Evolutionary conservation across 2,329 filamentous ascomycete species (phyloP).

Genomic region (Polytolypa hystricis): DNA sequence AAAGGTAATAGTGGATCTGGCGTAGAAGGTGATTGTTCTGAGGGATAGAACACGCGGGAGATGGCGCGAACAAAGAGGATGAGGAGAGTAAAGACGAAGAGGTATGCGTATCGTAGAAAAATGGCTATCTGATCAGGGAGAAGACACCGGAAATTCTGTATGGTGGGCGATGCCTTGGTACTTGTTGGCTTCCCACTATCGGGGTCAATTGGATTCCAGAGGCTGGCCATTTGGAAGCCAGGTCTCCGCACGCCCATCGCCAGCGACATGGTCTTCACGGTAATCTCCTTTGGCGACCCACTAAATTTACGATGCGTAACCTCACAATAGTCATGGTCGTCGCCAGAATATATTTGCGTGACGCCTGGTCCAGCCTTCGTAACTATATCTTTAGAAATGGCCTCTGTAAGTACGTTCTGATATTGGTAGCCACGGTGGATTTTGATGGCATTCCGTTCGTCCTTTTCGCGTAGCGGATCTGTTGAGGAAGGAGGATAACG

Average conservation of each 20-base stretch:
- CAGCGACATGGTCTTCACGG: slow-evolving; percentile 90
- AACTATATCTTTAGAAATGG: slow-evolving; percentile 64
- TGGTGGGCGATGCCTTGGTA: slow-evolving; percentile 39
- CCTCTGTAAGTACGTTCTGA: slow-evolving; percentile 76
- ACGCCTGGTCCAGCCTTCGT: slow-evolving; percentile 66
- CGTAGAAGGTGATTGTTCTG: slow-evolving; percentile 18
- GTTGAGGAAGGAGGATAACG: slow-evolving; percentile 61
- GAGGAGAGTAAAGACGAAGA: slow-evolving; percentile 45
- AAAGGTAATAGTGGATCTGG: slow-evolving; percentile 15
- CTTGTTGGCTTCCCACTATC: slow-evolving; percentile 24
- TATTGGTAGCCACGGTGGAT: slow-evolving; percentile 83
- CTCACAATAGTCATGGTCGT: slow-evolving; percentile 97
- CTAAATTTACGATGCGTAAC: slow-evolving; percentile 63
- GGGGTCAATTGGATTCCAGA: slow-evolving; percentile 80
- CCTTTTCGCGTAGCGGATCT: slow-evolving; percentile 45
- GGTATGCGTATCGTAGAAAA: slow-evolving; percentile 64
- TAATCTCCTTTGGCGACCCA: slow-evolving; percentile 62
- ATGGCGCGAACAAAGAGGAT: slow-evolving; percentile 37
- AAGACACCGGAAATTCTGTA: slow-evolving; percentile 84
- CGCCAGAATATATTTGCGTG: slow-evolving; percentile 79
- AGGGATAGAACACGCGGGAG: slow-evolving; percentile 19
- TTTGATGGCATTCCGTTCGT: slow-evolving; percentile 66
- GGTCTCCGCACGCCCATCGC: slow-evolving; percentile 88
- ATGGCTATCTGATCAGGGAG: slow-evolving; percentile 78
- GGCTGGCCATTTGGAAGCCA: slow-evolving; percentile 74